Conservation (phyloP, 139 green algal genomes). For the Trebouxia sp. region DNA sequence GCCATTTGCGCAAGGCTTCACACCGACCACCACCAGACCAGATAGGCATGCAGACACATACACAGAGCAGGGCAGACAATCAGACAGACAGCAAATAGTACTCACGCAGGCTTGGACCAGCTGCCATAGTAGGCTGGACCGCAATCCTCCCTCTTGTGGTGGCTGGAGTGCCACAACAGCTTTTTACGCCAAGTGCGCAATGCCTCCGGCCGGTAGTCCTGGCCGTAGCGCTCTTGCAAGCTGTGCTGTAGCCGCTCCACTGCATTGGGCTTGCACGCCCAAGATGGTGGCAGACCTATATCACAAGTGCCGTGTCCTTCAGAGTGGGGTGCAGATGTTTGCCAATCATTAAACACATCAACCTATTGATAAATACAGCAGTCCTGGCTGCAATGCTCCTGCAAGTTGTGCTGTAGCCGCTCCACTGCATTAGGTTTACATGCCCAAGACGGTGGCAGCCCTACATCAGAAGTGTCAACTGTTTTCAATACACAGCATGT, state of each 20-base stretch:
- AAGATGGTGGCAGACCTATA: slow-evolving; percentile 63
- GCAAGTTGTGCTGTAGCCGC: too few species aligned
- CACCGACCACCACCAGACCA: too few species aligned
- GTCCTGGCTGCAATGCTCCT: too few species aligned
- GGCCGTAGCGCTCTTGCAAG: background rate
- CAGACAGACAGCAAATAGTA: background rate
- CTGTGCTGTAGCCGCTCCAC: slow-evolving; percentile 1
- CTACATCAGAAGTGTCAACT: too few species aligned
- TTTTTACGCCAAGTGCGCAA: slow-evolving; percentile 62
- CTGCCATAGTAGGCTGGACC: background rate
- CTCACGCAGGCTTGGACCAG: background rate
- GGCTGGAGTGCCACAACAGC: slow-evolving; percentile 46
- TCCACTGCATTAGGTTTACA: too few species aligned
- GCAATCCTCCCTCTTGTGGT: slow-evolving; percentile 20
- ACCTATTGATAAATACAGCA: too few species aligned
- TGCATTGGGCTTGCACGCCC: slow-evolving; percentile 44
- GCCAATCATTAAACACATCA: too few species aligned
- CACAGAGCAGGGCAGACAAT: too few species aligned
- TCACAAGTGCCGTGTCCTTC: background rate
- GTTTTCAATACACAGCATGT: too few species aligned
- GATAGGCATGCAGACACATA: too few species aligned
- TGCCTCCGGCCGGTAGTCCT: background rate
- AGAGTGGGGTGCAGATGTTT: background rate
- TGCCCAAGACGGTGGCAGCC: too few species aligned
- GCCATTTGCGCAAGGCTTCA: too few species aligned